Evolutionary conservation across 2,329 filamentous ascomycete species (phyloP).

Genomic region (Fusarium compactum): DNA sequence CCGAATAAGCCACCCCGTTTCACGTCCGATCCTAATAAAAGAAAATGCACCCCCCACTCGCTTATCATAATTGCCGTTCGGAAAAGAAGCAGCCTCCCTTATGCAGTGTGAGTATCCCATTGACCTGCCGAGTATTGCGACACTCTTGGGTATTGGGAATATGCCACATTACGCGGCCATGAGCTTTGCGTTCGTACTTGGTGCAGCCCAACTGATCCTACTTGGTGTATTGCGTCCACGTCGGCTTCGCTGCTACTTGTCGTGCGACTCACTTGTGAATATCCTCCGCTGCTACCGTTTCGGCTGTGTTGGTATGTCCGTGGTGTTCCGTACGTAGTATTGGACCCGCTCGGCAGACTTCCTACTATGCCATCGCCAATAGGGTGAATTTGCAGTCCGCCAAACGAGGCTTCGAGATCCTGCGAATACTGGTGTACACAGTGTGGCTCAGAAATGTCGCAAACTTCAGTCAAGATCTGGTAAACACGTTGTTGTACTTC

Average conservation of each 20-base stretch:
- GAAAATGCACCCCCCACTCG: conserved; percentile 7
- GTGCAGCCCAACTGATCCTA: conserved; percentile 41
- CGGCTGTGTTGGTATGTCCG: conserved; percentile 48
- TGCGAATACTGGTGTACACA: conserved; percentile 64
- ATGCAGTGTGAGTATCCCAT: conserved; percentile 22
- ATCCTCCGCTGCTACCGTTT: conserved; percentile 51
- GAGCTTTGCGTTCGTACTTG: conserved; percentile 34
- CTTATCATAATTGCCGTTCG: conserved; percentile 10
- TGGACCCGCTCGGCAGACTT: conserved; percentile 32
- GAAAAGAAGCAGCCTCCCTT: conserved; percentile 7
- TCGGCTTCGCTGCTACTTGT: conserved; percentile 50
- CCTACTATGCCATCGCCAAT: conserved; percentile 20
- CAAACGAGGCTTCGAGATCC: conserved; percentile 48
- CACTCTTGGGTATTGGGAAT: conserved; percentile 28
- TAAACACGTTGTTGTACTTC: conserved; percentile 67
- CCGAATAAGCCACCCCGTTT: conserved; percentile 23
- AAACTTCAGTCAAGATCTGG: conserved; percentile 63
- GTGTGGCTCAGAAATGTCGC: conserved; percentile 63
- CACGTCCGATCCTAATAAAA: conserved; percentile 22
- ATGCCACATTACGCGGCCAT: conserved; percentile 42
- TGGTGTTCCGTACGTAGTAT: conserved; percentile 50
- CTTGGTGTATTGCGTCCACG: conserved; percentile 37
- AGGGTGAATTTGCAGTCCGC: conserved; percentile 39
- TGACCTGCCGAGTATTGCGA: conserved; percentile 40
- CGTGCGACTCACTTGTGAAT: conserved; percentile 52